Conservation (phyloP, 2,329 filamentous ascomycete genomes). For the Verticillium klebahnii region DNA sequence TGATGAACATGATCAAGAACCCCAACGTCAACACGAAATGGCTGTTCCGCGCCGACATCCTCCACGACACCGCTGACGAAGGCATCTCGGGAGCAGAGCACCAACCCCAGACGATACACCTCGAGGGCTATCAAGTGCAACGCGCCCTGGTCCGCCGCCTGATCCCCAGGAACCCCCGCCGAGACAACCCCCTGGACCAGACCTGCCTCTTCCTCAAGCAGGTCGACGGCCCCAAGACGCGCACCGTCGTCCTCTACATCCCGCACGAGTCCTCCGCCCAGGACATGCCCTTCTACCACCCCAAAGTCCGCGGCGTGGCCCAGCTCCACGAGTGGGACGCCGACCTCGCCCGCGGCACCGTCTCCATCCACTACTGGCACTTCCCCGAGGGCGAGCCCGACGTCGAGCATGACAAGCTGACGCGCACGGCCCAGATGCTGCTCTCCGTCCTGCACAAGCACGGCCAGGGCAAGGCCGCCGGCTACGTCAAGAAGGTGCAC, state of each 20-base stretch:
- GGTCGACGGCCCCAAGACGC: slow-evolving; percentile 14
- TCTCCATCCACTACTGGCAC: slow-evolving; percentile 59
- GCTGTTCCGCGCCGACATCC: slow-evolving; percentile 74
- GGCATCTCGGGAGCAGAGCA: slow-evolving; percentile 16
- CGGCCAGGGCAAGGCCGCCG: slow-evolving; percentile 56
- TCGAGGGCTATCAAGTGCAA: slow-evolving; percentile 35
- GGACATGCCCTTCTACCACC: slow-evolving; percentile 84
- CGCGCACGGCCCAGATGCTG: slow-evolving; percentile 64
- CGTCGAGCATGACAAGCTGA: slow-evolving; percentile 41
- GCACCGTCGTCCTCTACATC: slow-evolving; percentile 67
- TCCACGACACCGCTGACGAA: slow-evolving; percentile 41
- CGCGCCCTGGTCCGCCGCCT: slow-evolving; percentile 70
- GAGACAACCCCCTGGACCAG: slow-evolving; percentile 74
- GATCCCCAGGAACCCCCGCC: slow-evolving; percentile 73
- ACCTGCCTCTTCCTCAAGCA: slow-evolving; percentile 63
- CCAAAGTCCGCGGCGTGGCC: slow-evolving; percentile 66
- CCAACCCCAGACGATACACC: slow-evolving; percentile 34
- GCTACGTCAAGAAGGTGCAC: slow-evolving; percentile 76
- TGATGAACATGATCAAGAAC: slow-evolving; percentile 71
- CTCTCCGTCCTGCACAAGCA: slow-evolving; percentile 69
- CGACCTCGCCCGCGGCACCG: slow-evolving; percentile 33
- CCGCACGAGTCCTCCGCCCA: slow-evolving; percentile 62
- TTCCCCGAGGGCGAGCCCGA: slow-evolving; percentile 32
- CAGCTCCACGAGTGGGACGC: slow-evolving; percentile 66
- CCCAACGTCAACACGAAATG: slow-evolving; percentile 76